phyloP scores from a whole-genome alignment of 805 yeast species.

The Saturnispora bothae region DNA sequence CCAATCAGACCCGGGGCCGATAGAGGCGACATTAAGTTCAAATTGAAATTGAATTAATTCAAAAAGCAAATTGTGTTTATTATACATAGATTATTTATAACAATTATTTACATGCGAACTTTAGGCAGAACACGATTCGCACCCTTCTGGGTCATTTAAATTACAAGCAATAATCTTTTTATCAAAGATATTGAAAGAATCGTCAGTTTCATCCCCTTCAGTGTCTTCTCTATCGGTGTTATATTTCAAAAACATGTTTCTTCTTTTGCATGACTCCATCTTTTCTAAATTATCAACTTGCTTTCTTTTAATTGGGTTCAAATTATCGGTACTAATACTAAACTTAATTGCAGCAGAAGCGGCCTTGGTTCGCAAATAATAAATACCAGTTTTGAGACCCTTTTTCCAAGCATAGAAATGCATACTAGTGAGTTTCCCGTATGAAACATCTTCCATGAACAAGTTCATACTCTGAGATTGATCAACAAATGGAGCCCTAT shows the following conservation, averaged over 20 bases:
- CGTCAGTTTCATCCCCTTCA: background rate
- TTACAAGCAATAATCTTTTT: constrained; percentile 16
- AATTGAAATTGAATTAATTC: constrained; percentile 1
- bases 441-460: constrained; percentile 80
- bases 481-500: constrained; percentile 62
- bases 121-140: constrained; percentile 33
- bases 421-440: constrained; percentile 95
- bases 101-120: constrained; percentile 2
- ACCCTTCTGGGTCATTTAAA: constrained; percentile 20
- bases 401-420: constrained; percentile 98
- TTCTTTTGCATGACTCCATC: background rate
- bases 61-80: background rate
- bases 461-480: constrained; percentile 92
- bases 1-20: constrained; percentile 35
- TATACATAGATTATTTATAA: background rate
- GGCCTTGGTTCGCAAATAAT: constrained; percentile 93
- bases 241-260: constrained; percentile 1
- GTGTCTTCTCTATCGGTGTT: constrained; percentile 1
- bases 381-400: constrained; percentile 98
- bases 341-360: constrained; percentile 96
- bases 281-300: background rate
- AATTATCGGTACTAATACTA: constrained; percentile 30
- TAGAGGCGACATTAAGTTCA: constrained; percentile 22
- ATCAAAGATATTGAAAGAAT: constrained; percentile 12
- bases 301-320: background rate